Percentiles rank a stretch among this genome's conserved stretches.
Evolutionary conservation across 495 filamentous ascomycete species (phyloP).

Genomic region (Xylaria flabelliformis): DNA sequence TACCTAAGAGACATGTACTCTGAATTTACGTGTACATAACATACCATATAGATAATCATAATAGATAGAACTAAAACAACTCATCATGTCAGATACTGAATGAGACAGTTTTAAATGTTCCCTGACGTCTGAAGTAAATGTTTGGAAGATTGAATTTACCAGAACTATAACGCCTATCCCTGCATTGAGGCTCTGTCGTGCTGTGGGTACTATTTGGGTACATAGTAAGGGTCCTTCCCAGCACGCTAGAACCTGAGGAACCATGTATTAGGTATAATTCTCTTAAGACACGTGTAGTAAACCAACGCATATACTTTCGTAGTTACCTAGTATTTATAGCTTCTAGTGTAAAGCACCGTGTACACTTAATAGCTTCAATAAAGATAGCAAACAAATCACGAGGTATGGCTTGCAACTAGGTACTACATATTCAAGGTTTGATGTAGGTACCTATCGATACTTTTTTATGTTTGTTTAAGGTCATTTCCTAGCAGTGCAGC

Average conservation of each 20-base stretch:
- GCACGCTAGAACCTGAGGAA: background rate
- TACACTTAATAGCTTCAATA: background rate
- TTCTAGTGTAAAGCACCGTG: background rate
- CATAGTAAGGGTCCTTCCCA: background rate
- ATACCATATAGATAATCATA: conserved; percentile 16
- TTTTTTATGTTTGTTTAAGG: background rate
- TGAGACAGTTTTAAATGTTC: background rate
- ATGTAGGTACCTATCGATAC: too few species aligned
- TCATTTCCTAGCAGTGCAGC: background rate
- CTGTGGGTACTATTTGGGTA: background rate
- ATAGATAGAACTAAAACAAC: background rate
- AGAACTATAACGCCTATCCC: background rate
- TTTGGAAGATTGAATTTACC: background rate
- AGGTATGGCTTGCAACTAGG: background rate
- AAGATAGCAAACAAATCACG: background rate
- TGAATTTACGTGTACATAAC: background rate
- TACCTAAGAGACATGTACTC: background rate
- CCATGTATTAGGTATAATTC: background rate
- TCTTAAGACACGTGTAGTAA: background rate
- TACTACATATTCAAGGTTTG: background rate
- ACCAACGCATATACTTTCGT: background rate
- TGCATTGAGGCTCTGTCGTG: conserved; percentile 4
- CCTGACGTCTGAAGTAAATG: background rate
- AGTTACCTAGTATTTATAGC: background rate
- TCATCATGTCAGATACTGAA: background rate